Conservation (phyloP, 192 early-diverging fungal species). For the Coemansia sp. region DNA sequence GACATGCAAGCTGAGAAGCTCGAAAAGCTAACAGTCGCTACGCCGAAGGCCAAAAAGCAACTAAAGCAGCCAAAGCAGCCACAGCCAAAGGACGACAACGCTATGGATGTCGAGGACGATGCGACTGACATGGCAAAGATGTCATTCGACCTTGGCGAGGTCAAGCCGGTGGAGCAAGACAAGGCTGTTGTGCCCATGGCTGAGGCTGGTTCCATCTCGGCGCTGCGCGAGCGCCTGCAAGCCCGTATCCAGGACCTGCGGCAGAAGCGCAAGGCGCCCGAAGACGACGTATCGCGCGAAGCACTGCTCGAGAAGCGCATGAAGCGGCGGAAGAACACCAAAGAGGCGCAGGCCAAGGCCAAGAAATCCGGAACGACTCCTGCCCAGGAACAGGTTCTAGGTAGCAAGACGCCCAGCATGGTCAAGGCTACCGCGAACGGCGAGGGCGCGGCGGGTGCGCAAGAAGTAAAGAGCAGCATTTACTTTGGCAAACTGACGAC, state of each 20-base stretch:
- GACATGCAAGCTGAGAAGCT: slow-evolving; percentile 68
- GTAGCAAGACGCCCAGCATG: slow-evolving; percentile 32
- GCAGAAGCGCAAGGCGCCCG: slow-evolving; percentile 65
- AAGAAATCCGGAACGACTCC: slow-evolving; percentile 22
- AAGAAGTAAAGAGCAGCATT: slow-evolving; percentile 36
- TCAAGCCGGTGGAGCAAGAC: slow-evolving; percentile 2
- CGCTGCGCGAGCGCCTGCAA: slow-evolving; percentile 64
- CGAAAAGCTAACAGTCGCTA: slow-evolving; percentile 26
- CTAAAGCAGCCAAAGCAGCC: slow-evolving; percentile 10
- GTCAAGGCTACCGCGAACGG: slow-evolving; percentile 1
- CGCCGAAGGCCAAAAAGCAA: slow-evolving; percentile 33
- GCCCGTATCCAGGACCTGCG: slow-evolving; percentile 64
- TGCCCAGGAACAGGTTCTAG: slow-evolving; percentile 31
- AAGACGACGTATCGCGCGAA: slow-evolving; percentile 60
- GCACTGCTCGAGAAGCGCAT: slow-evolving; percentile 77
- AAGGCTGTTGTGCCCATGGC: slow-evolving; percentile 37
- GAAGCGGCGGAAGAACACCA: slow-evolving; percentile 64
- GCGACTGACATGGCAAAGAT: slow-evolving; percentile 37
- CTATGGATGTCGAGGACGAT: slow-evolving; percentile 39
- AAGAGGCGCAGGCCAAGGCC: slow-evolving; percentile 46
- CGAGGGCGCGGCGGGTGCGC: slow-evolving; percentile 1
- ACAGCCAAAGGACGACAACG: neutral
- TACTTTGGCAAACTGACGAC: slow-evolving; percentile 50
- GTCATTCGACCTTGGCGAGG: slow-evolving; percentile 23
- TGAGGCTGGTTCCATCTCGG: slow-evolving; percentile 54